Evolutionary conservation across 2,329 filamentous ascomycete genomes (phyloP).

Genomic region (Xylariaceae sp.): DNA sequence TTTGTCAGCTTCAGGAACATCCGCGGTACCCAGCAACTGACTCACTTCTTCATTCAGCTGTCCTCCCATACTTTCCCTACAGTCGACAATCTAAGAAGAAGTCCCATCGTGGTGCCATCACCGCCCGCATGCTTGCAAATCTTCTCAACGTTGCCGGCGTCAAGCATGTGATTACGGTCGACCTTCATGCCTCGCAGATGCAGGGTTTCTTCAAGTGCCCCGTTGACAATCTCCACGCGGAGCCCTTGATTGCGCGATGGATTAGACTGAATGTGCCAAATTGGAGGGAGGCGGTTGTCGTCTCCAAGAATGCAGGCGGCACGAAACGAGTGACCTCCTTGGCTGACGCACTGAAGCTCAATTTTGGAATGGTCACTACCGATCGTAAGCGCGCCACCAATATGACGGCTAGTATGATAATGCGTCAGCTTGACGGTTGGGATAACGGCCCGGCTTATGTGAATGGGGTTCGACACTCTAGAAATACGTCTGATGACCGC

Average conservation of each 20-base stretch:
- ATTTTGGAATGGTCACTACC: conserved; percentile 94
- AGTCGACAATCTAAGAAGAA: conserved; percentile 99
- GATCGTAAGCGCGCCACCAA: conserved; percentile 63
- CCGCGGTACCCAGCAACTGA: conserved; percentile 9
- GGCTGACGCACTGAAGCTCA: conserved; percentile 92
- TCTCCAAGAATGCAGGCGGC: conserved; percentile 96
- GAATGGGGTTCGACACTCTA: conserved; percentile 21
- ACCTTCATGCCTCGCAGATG: conserved; percentile 97
- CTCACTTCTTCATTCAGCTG: conserved; percentile 48
- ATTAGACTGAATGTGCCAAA: conserved; percentile 82
- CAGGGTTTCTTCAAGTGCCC: conserved; percentile 98
- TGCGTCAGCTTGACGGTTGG: conserved; percentile 60
- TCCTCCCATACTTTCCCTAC: conserved; percentile 96
- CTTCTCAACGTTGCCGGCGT: conserved; percentile 89
- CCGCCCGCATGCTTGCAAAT: conserved; percentile 94
- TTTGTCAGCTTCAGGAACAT: neutral
- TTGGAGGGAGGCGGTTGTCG: conserved; percentile 90
- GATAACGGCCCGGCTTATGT: conserved; percentile 21
- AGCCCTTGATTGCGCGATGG: conserved; percentile 93
- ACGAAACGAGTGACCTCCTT: conserved; percentile 96
- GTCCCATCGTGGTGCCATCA: conserved; percentile 91
- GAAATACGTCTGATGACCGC: conserved; percentile 18
- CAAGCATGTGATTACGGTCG: conserved; percentile 95
- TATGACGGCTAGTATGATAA: conserved; percentile 76
- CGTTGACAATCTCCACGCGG: conserved; percentile 94